Conservation (phyloP, 805 yeast genomes). For the Pichia ethanolica region DNA sequence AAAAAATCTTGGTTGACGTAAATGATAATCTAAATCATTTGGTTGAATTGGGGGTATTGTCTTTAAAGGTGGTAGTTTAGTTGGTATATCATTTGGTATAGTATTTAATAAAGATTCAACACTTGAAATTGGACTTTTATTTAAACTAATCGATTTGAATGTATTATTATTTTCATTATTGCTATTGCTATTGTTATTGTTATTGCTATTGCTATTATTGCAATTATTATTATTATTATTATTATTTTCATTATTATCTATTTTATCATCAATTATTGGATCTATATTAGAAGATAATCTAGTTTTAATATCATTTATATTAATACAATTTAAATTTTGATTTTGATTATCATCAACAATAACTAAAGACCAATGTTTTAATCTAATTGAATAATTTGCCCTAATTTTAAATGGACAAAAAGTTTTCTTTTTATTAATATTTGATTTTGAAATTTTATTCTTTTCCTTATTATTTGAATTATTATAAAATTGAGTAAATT, state of each 20-base stretch:
- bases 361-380: constrained; percentile 51
- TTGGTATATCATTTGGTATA: background rate
- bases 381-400: constrained; percentile 50
- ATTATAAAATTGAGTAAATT: constrained; percentile 21
- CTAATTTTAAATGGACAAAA: constrained; percentile 58
- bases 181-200: background rate
- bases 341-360: constrained; percentile 55
- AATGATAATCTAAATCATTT: background rate
- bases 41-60: background rate
- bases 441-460: background rate
- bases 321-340: constrained; percentile 32
- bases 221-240: background rate
- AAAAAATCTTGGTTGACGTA: background rate
- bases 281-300: background rate
- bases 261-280: too few relatives aligned
- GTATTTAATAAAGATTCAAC: background rate
- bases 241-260: too few relatives aligned
- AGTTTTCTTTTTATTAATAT: constrained; percentile 20
- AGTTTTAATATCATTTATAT: background rate
- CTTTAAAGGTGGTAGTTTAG: background rate
- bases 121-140: too few relatives aligned
- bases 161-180: too few relatives aligned
- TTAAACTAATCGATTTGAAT: too few relatives aligned
- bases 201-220: background rate
- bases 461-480: constrained; percentile 5